phyloP scores from a whole-genome alignment of 805 yeast species.

The Kazachstania psychrophila region DNA sequence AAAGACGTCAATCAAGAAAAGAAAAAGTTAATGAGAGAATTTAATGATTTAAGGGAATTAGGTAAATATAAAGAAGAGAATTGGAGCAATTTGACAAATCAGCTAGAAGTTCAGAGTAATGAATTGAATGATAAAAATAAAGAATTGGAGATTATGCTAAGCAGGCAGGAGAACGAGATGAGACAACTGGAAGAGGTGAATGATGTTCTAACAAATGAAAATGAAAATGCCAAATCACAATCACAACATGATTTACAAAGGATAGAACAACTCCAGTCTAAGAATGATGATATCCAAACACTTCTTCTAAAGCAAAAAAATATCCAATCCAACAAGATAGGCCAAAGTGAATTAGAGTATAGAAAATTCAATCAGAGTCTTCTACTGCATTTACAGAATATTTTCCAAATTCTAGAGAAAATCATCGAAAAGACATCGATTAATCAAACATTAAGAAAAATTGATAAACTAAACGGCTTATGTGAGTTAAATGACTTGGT shows the following conservation, averaged over 20 bases:
- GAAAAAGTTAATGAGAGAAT: conserved; percentile 8
- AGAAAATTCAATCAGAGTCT: conserved; percentile 38
- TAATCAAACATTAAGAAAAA: conserved; percentile 46
- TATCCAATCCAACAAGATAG: background rate
- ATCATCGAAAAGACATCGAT: conserved; percentile 52
- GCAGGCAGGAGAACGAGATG: conserved; percentile 16
- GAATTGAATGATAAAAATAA: conserved; percentile 1
- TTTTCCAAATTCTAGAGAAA: conserved; percentile 43
- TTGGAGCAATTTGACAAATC: conserved; percentile 18
- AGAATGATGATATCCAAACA: conserved; percentile 2
- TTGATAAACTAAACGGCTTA: conserved; percentile 32
- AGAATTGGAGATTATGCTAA: conserved; percentile 3
- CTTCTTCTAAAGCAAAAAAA: conserved; percentile 1
- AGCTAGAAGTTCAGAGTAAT: conserved; percentile 16
- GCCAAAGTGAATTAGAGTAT: conserved; percentile 21
- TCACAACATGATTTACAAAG: conserved; percentile 1
- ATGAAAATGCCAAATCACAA: conserved; percentile 4
- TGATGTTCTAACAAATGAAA: background rate
- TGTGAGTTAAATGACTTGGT: conserved; percentile 20
- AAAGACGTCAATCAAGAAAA: conserved; percentile 6
- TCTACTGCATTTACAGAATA: conserved; percentile 38
- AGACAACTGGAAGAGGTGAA: background rate
- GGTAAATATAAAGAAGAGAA: conserved; percentile 16
- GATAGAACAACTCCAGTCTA: conserved; percentile 5
- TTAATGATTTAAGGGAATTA: conserved; percentile 12